Conservation (phyloP, 441 rosid species). For the Metrosideros polymorpha region DNA sequence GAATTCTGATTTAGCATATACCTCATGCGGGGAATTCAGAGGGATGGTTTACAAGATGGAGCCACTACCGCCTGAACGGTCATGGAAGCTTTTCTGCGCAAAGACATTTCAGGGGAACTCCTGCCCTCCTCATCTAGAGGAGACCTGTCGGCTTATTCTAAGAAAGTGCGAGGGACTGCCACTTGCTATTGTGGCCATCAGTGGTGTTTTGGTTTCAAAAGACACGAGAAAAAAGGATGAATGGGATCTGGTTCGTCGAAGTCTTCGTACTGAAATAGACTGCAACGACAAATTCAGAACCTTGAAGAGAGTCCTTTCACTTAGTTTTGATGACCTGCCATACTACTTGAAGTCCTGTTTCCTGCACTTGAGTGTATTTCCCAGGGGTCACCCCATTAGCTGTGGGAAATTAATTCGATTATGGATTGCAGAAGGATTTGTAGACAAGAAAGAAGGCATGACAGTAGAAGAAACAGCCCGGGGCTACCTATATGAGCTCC, state of each 20-base stretch:
- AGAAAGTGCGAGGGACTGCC: background rate
- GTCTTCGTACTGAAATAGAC: background rate
- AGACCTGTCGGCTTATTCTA: background rate
- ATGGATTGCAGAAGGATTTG: background rate
- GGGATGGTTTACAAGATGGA: too few relatives aligned
- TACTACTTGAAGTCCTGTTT: too few relatives aligned
- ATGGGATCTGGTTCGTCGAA: rapidly evolving
- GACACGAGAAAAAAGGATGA: rapidly evolving
- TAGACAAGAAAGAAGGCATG: background rate
- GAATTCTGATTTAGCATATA: too few relatives aligned
- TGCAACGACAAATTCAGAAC: background rate
- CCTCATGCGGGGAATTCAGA: too few relatives aligned
- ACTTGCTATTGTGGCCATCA: background rate
- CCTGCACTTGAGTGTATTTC: too few relatives aligned
- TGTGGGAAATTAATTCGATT: rapidly evolving
- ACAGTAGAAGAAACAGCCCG: rapidly evolving
- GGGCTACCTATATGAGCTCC: background rate
- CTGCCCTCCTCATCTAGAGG: background rate
- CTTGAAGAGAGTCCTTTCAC: too few relatives aligned
- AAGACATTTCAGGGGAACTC: background rate
- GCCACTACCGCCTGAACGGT: too few relatives aligned
- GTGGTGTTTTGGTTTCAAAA: too few relatives aligned
- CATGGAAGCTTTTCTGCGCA: too few relatives aligned
- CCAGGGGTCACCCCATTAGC: rapidly evolving
- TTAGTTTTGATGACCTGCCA: too few relatives aligned